Evolutionary conservation across 495 filamentous ascomycete species (phyloP), one percentile per base, ranked within the genome.

Genomic region (Talaromyces thailandensis): DNA sequence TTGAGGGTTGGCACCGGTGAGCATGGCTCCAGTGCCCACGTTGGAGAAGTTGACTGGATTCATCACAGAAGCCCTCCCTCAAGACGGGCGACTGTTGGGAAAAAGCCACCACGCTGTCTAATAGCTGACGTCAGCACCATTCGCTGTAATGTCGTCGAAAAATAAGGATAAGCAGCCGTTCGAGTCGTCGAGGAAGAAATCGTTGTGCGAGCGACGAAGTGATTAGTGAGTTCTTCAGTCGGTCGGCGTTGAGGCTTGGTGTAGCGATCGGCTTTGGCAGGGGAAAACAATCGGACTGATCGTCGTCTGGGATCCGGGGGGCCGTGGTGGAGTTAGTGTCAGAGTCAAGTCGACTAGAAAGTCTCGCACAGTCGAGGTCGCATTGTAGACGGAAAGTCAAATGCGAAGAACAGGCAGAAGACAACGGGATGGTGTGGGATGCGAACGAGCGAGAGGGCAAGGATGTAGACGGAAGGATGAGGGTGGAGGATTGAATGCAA

Each of bases 41-140:
- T 82, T 80, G 63, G 72, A 64, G 62, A 79, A 79, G 63, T 77
- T 75, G 65, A 68, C 75, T 61, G 75, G 71, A 78, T 82, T 82
- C 79, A 82, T 80, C 70, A 70, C 73, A 67, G 73, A 69, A 73
- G 72, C 75, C 75, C 77, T 55, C 71, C 55, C 26, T 43, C 70
- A 74, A 64, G 74, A 72, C 70, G 77, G 74, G 76, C 75, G 70
- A 62, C 70, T 68, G 69, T 69, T 63, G 35, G 28, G 67, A 73
- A 61, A 64, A 74, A 71, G 35, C 26, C 55, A 74, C 75, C 75
- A 74, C 71, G 71, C 64, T 69, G 68, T 64, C 56, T 57, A 56
- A 64, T 60, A 24, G 61, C 70, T 64, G 64, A 61, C 63, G 64
- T 74, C 75, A 77, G 75, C 77, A 55, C 23, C 51, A 79, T 79